Evolutionary conservation across 1,139 yeast species (phyloP), one percentile per base, ranked within the genome.

Genomic region (Maudiozyma humilis): DNA sequence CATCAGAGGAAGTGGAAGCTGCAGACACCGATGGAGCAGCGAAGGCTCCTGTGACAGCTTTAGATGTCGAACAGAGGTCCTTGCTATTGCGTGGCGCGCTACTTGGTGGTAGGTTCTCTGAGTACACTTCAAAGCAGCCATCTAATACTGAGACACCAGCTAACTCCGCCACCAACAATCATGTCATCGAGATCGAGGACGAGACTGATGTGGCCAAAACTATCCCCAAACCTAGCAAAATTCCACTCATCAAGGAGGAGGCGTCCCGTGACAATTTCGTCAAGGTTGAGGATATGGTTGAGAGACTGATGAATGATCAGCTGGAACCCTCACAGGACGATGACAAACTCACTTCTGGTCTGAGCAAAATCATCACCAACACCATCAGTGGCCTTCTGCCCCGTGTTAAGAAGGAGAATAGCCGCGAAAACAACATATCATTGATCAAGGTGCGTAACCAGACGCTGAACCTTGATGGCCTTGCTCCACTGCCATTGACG

Each of bases 311-410:
- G 6, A 51, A 48, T 31, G 44, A 52, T 14, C 56, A 54, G 18
- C 41, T 56, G 10, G 38, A 48, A 15, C 40, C 41, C 14, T 42
- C 43, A 23, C 56, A 51, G 15, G 55, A 53, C 12, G 49, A 51
- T 40, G 44, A 54, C 1, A 45, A 52, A 4, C 38, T 64, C 13
- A 63, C 67, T 3, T 36, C 55, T 4, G 55, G 59, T 39, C 43
- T 65, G 27, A 54, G 59, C 2, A 47, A 47, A 30, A 47, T 62
- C 31, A 60, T 65, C 13, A 50, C 64, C 6, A 52, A 54, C 34
- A 65, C 68, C 0, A 56, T 65, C 12, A 53, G 59, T 3, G 62
- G 55, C 27, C 36, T 56, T 19, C 40, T 56, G 25, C 59, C 60
- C 10, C 44, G 42, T 3, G 25, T 55, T 3, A 50, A 49, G 17